Evolutionary conservation across 495 filamentous ascomycete species (phyloP).

Genomic region (Annulohypoxylon bovei): DNA sequence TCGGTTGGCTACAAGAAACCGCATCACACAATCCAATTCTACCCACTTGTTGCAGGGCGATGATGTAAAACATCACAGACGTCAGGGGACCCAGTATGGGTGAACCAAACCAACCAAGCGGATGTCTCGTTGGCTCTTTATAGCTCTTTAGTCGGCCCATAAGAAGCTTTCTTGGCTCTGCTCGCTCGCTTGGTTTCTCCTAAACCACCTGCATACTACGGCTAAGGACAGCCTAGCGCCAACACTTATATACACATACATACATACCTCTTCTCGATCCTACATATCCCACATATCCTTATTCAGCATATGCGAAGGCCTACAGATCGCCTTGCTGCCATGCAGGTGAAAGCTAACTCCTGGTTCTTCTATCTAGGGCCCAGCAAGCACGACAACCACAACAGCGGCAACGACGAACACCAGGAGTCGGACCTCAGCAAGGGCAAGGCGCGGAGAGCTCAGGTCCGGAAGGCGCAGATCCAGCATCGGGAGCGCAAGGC

Average conservation of each 20-base stretch:
- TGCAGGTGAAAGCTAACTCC: conserved; percentile 20
- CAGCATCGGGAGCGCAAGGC: conserved; percentile 63
- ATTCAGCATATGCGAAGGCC: neutral
- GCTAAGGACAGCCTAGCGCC: neutral
- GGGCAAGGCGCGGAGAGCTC: conserved; percentile 54
- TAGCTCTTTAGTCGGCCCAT: neutral
- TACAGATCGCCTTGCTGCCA: neutral
- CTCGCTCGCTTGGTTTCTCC: neutral
- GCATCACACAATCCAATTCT: neutral
- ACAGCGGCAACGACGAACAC: neutral
- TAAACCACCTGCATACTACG: neutral
- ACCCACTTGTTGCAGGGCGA: neutral
- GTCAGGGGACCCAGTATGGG: neutral
- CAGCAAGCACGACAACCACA: conserved; percentile 8
- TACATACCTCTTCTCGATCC: neutral
- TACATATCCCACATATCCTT: neutral
- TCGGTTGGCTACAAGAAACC: conserved; percentile 19
- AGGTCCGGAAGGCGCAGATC: conserved; percentile 62
- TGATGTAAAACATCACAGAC: neutral
- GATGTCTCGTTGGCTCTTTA: neutral
- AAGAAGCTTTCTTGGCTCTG: neutral
- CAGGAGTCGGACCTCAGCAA: conserved; percentile 32
- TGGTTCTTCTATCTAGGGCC: conserved; percentile 22
- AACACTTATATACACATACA: neutral
- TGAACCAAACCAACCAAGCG: neutral